Conservation (phyloP, 2,329 filamentous ascomycete genomes). For the Basipetospora chlamydospora region DNA sequence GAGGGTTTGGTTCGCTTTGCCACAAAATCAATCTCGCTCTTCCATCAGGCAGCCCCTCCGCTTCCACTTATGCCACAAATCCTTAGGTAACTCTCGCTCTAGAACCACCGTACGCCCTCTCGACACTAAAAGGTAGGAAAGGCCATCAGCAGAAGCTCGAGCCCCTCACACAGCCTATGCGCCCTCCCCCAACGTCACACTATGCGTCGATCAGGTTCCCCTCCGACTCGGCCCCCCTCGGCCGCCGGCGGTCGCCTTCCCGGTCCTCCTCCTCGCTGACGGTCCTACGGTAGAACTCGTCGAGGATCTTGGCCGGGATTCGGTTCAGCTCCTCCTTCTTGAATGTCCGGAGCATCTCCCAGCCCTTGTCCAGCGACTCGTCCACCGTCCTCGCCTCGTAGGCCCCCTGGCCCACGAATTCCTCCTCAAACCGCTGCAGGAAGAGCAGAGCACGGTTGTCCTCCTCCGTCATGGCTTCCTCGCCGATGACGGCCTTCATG, state of each 20-base stretch:
- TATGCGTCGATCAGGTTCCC: constrained; percentile 45
- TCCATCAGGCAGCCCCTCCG: no score
- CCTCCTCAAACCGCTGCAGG: constrained; percentile 93
- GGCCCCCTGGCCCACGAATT: constrained; percentile 80
- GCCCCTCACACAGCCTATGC: no score
- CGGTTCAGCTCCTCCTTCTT: constrained; percentile 97
- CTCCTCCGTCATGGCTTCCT: constrained; percentile 88
- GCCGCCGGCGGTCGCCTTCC: constrained; percentile 24
- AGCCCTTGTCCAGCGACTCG: constrained; percentile 90
- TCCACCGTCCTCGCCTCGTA: constrained; percentile 88
- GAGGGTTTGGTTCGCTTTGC: no score
- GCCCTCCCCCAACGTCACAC: constrained; percentile 7
- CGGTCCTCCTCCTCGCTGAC: constrained; percentile 47
- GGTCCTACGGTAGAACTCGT: constrained; percentile 66
- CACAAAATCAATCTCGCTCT: no score
- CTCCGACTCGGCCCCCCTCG: constrained; percentile 26
- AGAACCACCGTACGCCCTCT: no score
- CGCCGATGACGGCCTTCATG: constrained; percentile 99
- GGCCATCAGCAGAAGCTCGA: no score
- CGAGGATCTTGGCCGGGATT: constrained; percentile 68
- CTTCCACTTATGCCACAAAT: no score
- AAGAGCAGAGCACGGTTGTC: constrained; percentile 98
- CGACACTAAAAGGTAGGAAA: no score
- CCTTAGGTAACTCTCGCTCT: no score
- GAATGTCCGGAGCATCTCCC: constrained; percentile 92